Conservation (phyloP, 2,329 filamentous ascomycete genomes). For the Emericellopsis cladophorae region DNA sequence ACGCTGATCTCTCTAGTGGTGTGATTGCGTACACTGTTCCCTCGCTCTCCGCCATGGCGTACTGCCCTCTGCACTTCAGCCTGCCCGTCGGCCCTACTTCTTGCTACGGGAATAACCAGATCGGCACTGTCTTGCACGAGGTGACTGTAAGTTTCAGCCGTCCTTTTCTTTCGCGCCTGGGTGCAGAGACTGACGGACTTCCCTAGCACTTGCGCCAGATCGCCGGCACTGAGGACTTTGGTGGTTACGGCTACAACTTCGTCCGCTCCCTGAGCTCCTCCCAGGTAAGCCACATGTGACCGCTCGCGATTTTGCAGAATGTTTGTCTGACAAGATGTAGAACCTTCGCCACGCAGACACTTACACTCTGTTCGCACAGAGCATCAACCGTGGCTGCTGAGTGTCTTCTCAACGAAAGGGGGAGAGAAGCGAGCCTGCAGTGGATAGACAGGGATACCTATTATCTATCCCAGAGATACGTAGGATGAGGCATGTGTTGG, state of each 20-base stretch:
- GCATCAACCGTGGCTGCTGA: constrained; percentile 11
- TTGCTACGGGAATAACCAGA: constrained; percentile 55
- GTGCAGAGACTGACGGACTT: too few species aligned
- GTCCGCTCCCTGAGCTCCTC: neutral
- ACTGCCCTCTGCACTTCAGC: constrained; percentile 49
- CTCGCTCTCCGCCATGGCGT: constrained; percentile 39
- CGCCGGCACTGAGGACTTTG: constrained; percentile 46
- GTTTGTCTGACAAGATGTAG: constrained; percentile 13
- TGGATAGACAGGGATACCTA: too few species aligned
- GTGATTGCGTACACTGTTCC: constrained; percentile 52
- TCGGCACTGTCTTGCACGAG: constrained; percentile 53
- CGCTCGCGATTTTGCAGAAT: too few species aligned
- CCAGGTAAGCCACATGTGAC: constrained; percentile 14
- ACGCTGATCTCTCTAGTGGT: constrained; percentile 6
- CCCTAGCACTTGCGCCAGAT: constrained; percentile 39
- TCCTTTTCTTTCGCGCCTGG: too few species aligned
- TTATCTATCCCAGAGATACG: too few species aligned
- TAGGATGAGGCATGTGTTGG: too few species aligned
- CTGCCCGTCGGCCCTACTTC: constrained; percentile 32
- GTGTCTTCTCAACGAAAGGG: neutral
- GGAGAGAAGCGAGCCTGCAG: neutral
- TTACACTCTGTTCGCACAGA: constrained; percentile 27
- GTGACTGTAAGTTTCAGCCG: constrained; percentile 17
- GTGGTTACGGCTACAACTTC: constrained; percentile 31
- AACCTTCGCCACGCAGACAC: constrained; percentile 55